Conservation (phyloP, 148 eudicot genomes). For the Polygonum aviculare region DNA sequence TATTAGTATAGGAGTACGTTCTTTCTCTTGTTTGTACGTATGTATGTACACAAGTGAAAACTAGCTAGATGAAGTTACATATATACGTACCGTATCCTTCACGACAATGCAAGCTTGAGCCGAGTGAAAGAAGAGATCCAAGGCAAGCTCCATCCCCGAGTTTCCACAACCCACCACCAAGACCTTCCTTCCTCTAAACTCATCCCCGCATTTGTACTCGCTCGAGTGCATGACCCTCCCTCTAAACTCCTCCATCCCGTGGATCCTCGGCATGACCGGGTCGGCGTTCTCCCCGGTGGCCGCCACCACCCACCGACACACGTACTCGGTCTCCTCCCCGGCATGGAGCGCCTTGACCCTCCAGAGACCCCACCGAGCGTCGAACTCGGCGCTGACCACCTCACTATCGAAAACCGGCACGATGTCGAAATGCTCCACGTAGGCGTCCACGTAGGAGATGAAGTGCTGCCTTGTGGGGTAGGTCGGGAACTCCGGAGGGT, state of each 20-base stretch:
- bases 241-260: slow-evolving; percentile 31
- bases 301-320: slow-evolving; percentile 35
- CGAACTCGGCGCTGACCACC: slow-evolving; percentile 29
- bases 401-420: slow-evolving; percentile 25
- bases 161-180: slow-evolving; percentile 54
- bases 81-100: slow-evolving; percentile 30
- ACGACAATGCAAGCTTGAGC: slow-evolving; percentile 39
- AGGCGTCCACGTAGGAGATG: slow-evolving; percentile 28
- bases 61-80: neutral
- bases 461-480: slow-evolving; percentile 45
- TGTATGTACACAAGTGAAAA: neutral
- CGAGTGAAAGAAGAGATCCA: slow-evolving; percentile 38
- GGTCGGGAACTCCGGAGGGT: slow-evolving; percentile 30
- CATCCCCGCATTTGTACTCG: slow-evolving; percentile 29
- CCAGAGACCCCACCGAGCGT: slow-evolving; percentile 25
- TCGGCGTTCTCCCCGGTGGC: slow-evolving; percentile 56
- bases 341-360: slow-evolving; percentile 18
- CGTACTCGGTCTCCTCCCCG: slow-evolving; percentile 24
- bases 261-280: slow-evolving; percentile 33
- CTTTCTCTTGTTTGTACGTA: neutral
- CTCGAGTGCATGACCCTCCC: slow-evolving; percentile 37
- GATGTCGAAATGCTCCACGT: slow-evolving; percentile 24
- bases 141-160: slow-evolving; percentile 50
- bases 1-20: no score
- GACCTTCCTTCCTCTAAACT: slow-evolving; percentile 25